phyloP scores from a whole-genome alignment of 1,139 yeast genomes.

The Candida smagusa region DNA sequence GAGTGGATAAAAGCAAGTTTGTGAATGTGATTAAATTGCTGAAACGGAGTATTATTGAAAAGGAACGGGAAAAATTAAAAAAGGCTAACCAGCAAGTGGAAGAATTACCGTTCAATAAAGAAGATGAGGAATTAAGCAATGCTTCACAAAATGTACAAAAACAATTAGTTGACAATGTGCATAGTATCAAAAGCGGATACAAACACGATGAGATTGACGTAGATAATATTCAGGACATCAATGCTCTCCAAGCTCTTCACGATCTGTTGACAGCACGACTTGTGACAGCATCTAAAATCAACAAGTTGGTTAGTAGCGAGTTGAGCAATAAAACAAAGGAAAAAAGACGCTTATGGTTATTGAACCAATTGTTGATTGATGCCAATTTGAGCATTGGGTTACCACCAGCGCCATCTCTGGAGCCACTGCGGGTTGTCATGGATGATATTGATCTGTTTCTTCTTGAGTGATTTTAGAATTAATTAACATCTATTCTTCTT shows the following conservation, averaged over 20 bases:
- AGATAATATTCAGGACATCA: conserved; percentile 17
- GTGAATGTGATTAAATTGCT: conserved; percentile 14
- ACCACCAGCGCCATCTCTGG: conserved; percentile 22
- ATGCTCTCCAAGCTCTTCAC: conserved; percentile 19
- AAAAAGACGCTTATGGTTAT: conserved; percentile 48
- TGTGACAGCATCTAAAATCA: conserved; percentile 48
- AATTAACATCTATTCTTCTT: conserved; percentile 1
- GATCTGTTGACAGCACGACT: conserved; percentile 18
- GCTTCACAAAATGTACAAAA: conserved; percentile 6
- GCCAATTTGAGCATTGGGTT: conserved; percentile 40
- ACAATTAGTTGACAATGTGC: conserved; percentile 2
- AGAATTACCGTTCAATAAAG: conserved; percentile 7
- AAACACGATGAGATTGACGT: conserved; percentile 8
- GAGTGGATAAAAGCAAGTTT: conserved; percentile 7
- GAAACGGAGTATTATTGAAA: conserved; percentile 9
- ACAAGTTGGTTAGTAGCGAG: conserved; percentile 41
- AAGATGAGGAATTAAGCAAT: conserved; percentile 4
- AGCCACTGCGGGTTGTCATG: conserved; percentile 20
- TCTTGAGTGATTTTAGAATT: conserved; percentile 2
- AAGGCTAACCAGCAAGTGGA: conserved; percentile 7
- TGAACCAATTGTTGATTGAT: conserved; percentile 58
- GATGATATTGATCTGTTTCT: conserved; percentile 31
- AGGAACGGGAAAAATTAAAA: conserved; percentile 8
- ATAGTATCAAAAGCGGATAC: conserved; percentile 3
- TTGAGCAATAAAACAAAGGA: conserved; percentile 33